Evolutionary conservation across 257 asterid species (phyloP).

Genomic region (Salvia splendens): DNA sequence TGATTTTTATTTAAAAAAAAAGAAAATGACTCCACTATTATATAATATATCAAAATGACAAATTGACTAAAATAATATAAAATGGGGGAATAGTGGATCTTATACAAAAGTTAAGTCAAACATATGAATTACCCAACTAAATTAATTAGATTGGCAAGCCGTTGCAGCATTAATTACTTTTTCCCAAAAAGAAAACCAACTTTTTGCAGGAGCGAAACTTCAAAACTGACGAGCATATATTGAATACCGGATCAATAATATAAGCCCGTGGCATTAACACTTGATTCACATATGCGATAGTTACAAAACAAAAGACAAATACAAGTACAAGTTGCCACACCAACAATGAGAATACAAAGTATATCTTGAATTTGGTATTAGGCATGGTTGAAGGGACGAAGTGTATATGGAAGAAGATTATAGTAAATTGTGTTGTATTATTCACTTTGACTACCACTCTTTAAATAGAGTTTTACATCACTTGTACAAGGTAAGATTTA

Average conservation of each 20-base stretch:
- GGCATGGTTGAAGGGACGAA: no score
- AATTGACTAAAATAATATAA: no score
- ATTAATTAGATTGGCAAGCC: not conserved
- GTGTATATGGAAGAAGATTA: no score
- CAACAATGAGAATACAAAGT: not conserved
- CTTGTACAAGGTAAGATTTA: no score
- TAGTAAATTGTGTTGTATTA: no score
- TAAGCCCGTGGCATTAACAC: not conserved
- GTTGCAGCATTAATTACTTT: not conserved
- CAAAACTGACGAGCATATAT: not conserved
- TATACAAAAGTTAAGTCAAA: not conserved
- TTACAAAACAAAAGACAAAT: slow-evolving; percentile 40
- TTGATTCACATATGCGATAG: slow-evolving; percentile 30
- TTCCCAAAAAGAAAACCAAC: not conserved
- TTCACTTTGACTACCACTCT: no score
- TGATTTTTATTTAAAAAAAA: no score
- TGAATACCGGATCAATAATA: not conserved
- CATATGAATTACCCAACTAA: not conserved
- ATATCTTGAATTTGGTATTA: no score
- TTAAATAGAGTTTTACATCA: no score
- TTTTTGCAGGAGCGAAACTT: not conserved
- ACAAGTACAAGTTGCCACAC: slow-evolving; percentile 25
- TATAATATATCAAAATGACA: no score
- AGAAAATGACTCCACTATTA: no score
- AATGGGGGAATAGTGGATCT: no score